These are phyloP conservation scores for Mortierella sp. DNA, from an alignment of 371 early-diverging fungal species.

Conservation along the genomic window DNA sequence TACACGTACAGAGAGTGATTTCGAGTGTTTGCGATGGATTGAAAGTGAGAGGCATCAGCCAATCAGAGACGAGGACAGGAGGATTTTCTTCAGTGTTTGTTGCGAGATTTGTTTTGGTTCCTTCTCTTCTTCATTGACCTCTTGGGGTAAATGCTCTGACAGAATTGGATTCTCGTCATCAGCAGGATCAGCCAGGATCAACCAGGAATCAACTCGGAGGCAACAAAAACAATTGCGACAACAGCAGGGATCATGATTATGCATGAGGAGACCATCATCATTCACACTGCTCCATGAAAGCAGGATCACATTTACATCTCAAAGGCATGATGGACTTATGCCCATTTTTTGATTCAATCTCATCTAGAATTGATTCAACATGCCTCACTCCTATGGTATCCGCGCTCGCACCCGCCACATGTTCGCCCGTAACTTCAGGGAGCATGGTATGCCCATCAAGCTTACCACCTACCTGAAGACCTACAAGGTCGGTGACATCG, in stretches of 20 bases:
- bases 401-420: constrained; percentile 99
- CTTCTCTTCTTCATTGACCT: constrained; percentile 54
- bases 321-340: constrained; percentile 2
- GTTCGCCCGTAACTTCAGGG: constrained; percentile 96
- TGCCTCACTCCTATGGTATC: constrained; percentile 97
- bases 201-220: background rate
- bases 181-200: constrained; percentile 4
- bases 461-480: constrained; percentile 92
- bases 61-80: constrained; percentile 4
- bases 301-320: background rate
- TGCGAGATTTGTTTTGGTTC: constrained; percentile 23
- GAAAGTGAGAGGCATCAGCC: constrained; percentile 17
- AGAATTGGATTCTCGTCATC: background rate
- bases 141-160: constrained; percentile 40
- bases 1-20: constrained; percentile 1
- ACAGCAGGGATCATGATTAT: background rate
- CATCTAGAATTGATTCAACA: constrained; percentile 10
- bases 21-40: constrained; percentile 6
- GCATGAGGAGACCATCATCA: background rate
- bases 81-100: constrained; percentile 4
- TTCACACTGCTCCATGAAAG: background rate
- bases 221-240: background rate
- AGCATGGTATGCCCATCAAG: constrained; percentile 73
- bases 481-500: constrained; percentile 91
- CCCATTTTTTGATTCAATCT: background rate